phyloP scores from a whole-genome alignment of 345 rosid genomes.

The Citrus medica region DNA sequence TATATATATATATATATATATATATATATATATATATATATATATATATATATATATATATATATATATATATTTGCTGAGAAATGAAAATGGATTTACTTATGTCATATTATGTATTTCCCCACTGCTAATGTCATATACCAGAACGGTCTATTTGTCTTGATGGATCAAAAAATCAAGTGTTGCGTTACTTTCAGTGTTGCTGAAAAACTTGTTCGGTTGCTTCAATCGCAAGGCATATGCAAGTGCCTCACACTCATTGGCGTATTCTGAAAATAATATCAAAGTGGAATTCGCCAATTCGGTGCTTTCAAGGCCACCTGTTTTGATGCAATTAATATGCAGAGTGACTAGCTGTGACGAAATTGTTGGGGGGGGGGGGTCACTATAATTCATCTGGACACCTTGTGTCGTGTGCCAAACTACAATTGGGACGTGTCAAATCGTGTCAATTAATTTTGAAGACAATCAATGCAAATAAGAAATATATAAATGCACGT shows the following conservation, averaged over 20 bases:
- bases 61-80: too few species aligned
- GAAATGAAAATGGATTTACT: background rate
- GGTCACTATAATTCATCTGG: background rate
- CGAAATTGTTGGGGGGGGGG: too few species aligned
- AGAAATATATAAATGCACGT: too few species aligned
- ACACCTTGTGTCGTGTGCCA: background rate
- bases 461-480: too few species aligned
- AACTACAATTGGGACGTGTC: background rate
- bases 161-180: background rate
- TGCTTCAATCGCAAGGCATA: background rate
- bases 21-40: too few species aligned
- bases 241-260: background rate
- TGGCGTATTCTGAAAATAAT: background rate
- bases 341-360: too few species aligned
- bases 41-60: too few species aligned
- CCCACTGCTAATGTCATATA: background rate
- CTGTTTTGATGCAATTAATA: background rate
- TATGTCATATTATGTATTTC: background rate
- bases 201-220: background rate
- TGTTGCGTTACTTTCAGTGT: background rate
- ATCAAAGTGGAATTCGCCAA: too few species aligned
- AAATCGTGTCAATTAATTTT: too few species aligned
- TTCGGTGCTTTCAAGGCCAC: background rate
- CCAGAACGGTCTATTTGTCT: background rate
- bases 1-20: too few species aligned